Percentiles rank a stretch among this genome's conserved stretches.
Conservation (phyloP, 345 rosid genomes). For the Syzygium aromaticum region DNA sequence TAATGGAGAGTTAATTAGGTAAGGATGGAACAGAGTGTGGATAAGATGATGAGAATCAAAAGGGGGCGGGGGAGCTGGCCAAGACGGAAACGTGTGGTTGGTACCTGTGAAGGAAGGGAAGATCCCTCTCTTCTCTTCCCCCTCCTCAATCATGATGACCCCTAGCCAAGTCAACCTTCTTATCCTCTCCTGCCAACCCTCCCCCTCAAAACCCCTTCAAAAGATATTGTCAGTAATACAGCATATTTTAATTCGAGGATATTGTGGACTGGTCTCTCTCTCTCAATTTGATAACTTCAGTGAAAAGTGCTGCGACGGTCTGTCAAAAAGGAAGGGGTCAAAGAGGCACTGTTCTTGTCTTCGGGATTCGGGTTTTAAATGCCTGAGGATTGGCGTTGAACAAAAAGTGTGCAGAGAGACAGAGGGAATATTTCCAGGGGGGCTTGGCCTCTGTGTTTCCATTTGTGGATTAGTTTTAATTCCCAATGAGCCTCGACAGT, state of each 20-base stretch:
- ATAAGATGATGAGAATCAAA: background rate
- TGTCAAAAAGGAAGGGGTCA: too few relatives aligned
- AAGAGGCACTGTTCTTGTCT: background rate
- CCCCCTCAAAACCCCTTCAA: background rate
- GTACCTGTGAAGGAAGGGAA: background rate
- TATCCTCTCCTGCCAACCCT: constrained; percentile 4
- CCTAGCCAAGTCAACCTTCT: constrained; percentile 14
- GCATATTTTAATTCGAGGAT: background rate
- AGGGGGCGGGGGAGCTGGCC: background rate
- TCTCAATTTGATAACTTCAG: background rate
- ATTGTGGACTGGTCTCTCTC: background rate
- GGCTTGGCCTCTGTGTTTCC: background rate
- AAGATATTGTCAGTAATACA: too few relatives aligned
- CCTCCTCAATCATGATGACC: background rate
- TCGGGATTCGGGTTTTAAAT: background rate
- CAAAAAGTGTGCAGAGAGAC: background rate
- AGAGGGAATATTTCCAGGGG: background rate
- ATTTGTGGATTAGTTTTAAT: background rate
- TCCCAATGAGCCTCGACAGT: background rate
- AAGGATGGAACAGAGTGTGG: background rate
- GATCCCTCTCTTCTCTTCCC: background rate
- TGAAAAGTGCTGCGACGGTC: too few relatives aligned
- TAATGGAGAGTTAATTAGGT: background rate
- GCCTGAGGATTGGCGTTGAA: background rate
- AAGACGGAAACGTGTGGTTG: background rate